Conservation (phyloP, 2,329 filamentous ascomycete species). For the Cryphonectria naterciae region DNA sequence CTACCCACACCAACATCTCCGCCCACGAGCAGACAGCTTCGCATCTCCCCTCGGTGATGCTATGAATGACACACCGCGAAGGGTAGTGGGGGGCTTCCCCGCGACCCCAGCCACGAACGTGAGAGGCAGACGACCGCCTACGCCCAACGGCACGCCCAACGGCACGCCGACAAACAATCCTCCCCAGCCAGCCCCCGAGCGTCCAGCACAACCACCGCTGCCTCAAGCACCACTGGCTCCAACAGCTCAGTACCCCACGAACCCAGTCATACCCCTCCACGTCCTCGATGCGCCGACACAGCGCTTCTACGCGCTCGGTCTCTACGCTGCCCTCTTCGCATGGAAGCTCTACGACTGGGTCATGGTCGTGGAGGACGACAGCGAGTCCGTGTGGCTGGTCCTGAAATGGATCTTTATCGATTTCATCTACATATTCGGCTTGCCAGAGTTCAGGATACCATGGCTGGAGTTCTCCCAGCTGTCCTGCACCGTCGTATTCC, state of each 20-base stretch:
- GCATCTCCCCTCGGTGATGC: slow-evolving; percentile 25
- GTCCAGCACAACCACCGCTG: slow-evolving; percentile 13
- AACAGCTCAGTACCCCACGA: slow-evolving; percentile 37
- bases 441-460: slow-evolving; percentile 88
- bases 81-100: slow-evolving; percentile 29
- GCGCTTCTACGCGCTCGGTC: slow-evolving; percentile 80
- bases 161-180: slow-evolving; percentile 1
- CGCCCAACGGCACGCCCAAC: slow-evolving; percentile 15
- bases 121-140: slow-evolving; percentile 27
- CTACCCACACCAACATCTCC: slow-evolving; percentile 17
- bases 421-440: slow-evolving; percentile 80
- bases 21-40: slow-evolving; percentile 3
- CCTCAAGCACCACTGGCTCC: slow-evolving; percentile 51
- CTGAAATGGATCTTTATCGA: slow-evolving; percentile 93
- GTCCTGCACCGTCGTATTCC: slow-evolving; percentile 71
- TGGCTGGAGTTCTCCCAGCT: slow-evolving; percentile 91
- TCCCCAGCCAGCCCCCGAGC: slow-evolving; percentile 12
- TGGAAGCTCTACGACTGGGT: slow-evolving; percentile 91
- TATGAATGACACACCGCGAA: slow-evolving; percentile 28
- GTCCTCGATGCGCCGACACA: slow-evolving; percentile 90
- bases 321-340: slow-evolving; percentile 75
- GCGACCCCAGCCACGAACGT: slow-evolving; percentile 30
- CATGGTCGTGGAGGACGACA: slow-evolving; percentile 76
- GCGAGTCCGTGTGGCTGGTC: slow-evolving; percentile 87
- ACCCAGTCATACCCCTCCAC: slow-evolving; percentile 78